Evolutionary conservation across 1,284 basidiomycete genomes (phyloP), one percentile per base, ranked within the genome.

Genomic region (Violaceomyces palustris): DNA sequence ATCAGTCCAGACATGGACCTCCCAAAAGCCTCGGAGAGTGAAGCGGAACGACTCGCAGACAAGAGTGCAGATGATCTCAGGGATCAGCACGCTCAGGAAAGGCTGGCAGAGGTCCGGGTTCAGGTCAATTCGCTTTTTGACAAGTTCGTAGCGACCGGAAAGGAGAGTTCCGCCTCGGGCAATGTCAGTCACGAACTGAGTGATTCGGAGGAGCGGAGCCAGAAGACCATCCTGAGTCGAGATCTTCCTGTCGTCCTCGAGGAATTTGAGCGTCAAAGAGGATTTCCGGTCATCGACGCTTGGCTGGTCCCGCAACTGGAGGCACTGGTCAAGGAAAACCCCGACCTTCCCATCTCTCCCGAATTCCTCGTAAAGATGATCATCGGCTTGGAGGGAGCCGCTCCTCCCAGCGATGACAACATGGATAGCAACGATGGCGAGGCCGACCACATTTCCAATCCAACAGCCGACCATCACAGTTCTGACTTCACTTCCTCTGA

Each of bases 291-390:
- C 23, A 47, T 59, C 36, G 50, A 59, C 15, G 44, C 56, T 4
- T 47, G 46, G 18, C 45, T 47, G 15, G 50, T 33, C 45, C 42
- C 47, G 27, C 44, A 48, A 24, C 50, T 59, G n/a, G 44, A 50
- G 21, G 41, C 39, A 1, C 54, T 59, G 32, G 46, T 38, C 30
- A 42, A 38, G 7, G 41, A 50, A 39, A 59, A 59, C 18, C 51
- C 51, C 3, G 41, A 59, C 21, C 47, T 47, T 6, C 56, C 56
- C 26, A 45, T 59, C 36, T 45, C 50, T 1, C 50, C 56, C 47
- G 42, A 45, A 33, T 45, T 48, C 39, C 46, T 59, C 19, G 51
- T 59, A 41, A 45, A 48, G 11, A 47, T 59, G 39, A 53, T 59
- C 33, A 47, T 50, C 18, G 50, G 41, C 6, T 24, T 54, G 10